These are phyloP conservation scores for Diplodia scrobiculata DNA, from an alignment of 2,329 filamentous ascomycete genomes.

Conservation along the genomic window DNA sequence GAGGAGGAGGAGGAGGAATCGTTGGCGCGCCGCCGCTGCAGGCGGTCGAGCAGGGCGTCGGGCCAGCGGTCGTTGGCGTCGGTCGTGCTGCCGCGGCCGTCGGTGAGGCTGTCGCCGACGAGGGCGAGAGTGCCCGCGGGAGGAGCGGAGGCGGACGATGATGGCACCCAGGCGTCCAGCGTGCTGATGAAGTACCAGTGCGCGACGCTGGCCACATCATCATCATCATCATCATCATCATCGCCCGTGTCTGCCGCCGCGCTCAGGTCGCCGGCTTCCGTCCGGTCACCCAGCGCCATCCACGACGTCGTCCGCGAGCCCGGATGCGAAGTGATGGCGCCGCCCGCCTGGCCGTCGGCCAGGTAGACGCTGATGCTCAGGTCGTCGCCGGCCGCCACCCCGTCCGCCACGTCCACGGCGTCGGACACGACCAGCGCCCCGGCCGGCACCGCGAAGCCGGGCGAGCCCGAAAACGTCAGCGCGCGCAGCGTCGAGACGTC, in stretches of 20 bases:
- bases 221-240: conserved; percentile 28
- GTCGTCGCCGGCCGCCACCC: neutral
- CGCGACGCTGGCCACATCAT: conserved; percentile 43
- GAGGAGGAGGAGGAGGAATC: conserved; percentile 30
- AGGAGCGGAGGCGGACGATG: neutral
- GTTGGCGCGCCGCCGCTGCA: neutral
- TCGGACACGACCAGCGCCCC: conserved; percentile 64
- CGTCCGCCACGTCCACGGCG: conserved; percentile 39
- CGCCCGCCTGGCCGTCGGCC: conserved; percentile 58
- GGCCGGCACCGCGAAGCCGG: conserved; percentile 55
- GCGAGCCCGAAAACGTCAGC: conserved; percentile 61
- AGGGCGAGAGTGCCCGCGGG: conserved; percentile 54
- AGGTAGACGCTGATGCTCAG: conserved; percentile 63
- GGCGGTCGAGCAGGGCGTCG: conserved; percentile 33
- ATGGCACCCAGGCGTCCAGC: conserved; percentile 58
- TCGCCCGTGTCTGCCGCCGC: conserved; percentile 33
- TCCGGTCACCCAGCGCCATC: conserved; percentile 61
- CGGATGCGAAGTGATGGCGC: conserved; percentile 64
- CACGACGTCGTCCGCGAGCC: conserved; percentile 56
- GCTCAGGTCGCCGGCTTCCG: conserved; percentile 53
- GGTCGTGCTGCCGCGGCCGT: conserved; percentile 62
- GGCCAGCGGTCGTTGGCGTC: conserved; percentile 60
- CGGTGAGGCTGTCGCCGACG: conserved; percentile 67
- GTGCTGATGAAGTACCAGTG: conserved; percentile 59
- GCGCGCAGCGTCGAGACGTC: conserved; percentile 55